Conservation (phyloP, 176 grass and related monocot species). For the Saccharum spontaneum region DNA sequence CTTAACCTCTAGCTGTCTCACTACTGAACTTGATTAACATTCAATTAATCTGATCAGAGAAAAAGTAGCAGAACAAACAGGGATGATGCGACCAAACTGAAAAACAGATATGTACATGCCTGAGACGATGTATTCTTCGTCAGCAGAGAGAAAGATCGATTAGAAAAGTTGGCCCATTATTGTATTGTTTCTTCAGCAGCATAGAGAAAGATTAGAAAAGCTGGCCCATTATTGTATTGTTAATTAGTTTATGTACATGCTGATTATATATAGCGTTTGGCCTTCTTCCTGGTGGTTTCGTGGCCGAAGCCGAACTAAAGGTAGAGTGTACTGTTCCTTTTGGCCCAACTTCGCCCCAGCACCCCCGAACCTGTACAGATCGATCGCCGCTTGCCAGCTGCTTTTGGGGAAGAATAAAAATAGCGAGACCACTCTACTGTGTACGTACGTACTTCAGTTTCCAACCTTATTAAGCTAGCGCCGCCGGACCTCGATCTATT, state of each 20-base stretch:
- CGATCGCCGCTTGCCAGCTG: conserved; percentile 17
- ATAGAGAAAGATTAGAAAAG: not conserved
- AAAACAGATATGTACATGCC: not conserved
- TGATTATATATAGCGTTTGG: not conserved
- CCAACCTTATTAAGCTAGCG: not conserved
- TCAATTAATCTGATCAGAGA: not conserved
- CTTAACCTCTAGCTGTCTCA: not conserved
- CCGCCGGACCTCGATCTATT: no score
- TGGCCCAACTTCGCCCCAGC: not conserved
- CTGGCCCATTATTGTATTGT: not conserved
- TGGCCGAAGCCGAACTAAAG: conserved; percentile 33
- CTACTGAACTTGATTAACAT: conserved; percentile 21
- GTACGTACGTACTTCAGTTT: not conserved
- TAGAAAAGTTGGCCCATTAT: not conserved
- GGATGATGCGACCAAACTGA: not conserved
- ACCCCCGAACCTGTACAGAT: conserved; percentile 12
- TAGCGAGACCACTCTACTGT: not conserved
- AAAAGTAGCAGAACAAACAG: not conserved
- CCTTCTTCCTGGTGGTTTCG: conserved; percentile 48
- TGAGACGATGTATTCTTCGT: conserved; percentile 1
- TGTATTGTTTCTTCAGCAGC: not conserved
- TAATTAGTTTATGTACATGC: not conserved
- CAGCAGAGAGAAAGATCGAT: not conserved
- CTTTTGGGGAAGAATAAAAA: conserved; percentile 23
- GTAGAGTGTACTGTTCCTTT: conserved; percentile 21